Evolutionary conservation across 164 flowering plant species (phyloP).

Genomic region (Hamamelis virginiana): DNA sequence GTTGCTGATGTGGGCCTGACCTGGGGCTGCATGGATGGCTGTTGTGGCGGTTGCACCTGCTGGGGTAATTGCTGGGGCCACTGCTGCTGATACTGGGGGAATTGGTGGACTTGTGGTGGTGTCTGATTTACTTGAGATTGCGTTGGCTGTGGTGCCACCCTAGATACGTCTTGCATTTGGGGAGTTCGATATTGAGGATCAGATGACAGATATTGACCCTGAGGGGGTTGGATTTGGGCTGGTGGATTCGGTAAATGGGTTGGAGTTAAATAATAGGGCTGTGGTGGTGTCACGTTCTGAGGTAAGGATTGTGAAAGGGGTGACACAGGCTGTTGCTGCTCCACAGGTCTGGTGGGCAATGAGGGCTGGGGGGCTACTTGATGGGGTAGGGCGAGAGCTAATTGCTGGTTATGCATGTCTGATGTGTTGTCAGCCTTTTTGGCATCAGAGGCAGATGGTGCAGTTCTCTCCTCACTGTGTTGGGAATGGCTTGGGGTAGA

Average conservation of each 20-base stretch:
- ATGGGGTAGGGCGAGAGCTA: slow-evolving; percentile 83
- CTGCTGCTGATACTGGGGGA: slow-evolving; percentile 65
- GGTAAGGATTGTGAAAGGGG: slow-evolving; percentile 47
- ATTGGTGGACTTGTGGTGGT: slow-evolving; percentile 33
- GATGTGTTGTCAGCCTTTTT: slow-evolving; percentile 44
- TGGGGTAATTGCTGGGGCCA: slow-evolving; percentile 66
- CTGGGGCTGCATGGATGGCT: slow-evolving; percentile 50
- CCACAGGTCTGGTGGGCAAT: slow-evolving; percentile 30
- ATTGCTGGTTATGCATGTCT: slow-evolving; percentile 58
- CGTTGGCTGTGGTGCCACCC: slow-evolving; percentile 40
- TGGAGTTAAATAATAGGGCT: slow-evolving; percentile 56
- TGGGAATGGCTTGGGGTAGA: slow-evolving; percentile 39
- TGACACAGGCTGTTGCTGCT: slow-evolving; percentile 45
- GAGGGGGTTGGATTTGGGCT: slow-evolving; percentile 42
- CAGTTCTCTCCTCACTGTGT: slow-evolving; percentile 47
- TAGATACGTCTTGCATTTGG: slow-evolving; percentile 47
- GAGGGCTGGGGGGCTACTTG: slow-evolving; percentile 54
- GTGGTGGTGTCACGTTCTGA: slow-evolving; percentile 49
- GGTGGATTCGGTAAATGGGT: slow-evolving; percentile 44
- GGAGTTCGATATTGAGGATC: slow-evolving; percentile 56
- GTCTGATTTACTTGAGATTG: slow-evolving; percentile 54
- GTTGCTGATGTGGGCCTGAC: slow-evolving; percentile 46
- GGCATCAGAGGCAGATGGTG: slow-evolving; percentile 42
- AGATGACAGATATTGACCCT: slow-evolving; percentile 51
- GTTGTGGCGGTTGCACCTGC: slow-evolving; percentile 52